phyloP scores from a whole-genome alignment of 495 filamentous ascomycete species.

The Neurospora sp. region DNA sequence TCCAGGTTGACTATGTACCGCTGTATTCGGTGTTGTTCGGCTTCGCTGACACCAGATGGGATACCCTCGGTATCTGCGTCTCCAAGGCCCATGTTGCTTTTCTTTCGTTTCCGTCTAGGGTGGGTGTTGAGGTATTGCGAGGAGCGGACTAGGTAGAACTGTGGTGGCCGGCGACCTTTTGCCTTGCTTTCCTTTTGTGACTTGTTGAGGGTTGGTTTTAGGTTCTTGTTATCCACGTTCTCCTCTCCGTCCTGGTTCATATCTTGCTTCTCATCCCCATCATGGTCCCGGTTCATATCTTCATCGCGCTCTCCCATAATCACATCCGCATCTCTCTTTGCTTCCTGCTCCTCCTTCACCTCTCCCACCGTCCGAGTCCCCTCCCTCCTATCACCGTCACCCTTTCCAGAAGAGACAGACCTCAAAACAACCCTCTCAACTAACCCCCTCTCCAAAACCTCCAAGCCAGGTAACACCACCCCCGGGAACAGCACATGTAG shows the following conservation, averaged over 20 bases:
- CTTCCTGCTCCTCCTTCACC: background rate
- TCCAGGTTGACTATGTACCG: conserved; percentile 59
- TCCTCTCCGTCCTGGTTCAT: too few species aligned
- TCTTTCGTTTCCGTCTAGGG: conserved; percentile 15
- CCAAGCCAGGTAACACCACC: conserved; percentile 61
- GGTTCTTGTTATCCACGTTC: too few species aligned
- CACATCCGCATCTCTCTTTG: background rate
- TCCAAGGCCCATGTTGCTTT: too few species aligned
- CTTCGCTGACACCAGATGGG: background rate
- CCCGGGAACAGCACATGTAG: conserved; percentile 55
- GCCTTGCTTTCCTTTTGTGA: background rate
- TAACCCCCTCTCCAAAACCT: conserved; percentile 66
- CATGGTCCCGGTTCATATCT: background rate
- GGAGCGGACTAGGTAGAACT: conserved; percentile 32
- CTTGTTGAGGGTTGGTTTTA: background rate
- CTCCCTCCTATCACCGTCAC: too few species aligned
- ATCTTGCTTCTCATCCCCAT: too few species aligned
- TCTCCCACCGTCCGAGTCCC: too few species aligned
- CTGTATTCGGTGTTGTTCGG: background rate
- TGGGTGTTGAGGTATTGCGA: conserved; percentile 11
- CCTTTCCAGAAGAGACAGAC: too few species aligned
- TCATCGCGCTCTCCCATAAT: background rate
- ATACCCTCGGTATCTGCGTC: conserved; percentile 9
- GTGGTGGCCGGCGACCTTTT: background rate
- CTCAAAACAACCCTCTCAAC: conserved; percentile 35